Evolutionary conservation across 2,329 filamentous ascomycete species (phyloP), one percentile per base, ranked within the genome.

Genomic region (Trichophyton verrucosum): DNA sequence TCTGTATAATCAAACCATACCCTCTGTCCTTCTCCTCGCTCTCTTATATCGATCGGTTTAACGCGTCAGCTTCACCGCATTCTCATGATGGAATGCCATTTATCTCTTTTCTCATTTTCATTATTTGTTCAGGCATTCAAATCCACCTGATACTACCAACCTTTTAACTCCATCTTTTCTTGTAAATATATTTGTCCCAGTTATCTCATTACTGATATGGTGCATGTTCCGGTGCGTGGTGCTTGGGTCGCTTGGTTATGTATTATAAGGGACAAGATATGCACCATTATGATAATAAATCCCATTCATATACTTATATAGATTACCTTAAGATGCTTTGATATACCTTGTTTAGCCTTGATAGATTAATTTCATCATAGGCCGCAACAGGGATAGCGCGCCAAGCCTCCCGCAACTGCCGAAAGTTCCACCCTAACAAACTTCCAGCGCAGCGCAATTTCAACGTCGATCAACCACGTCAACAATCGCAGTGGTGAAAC

Each of bases 151-250:
- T 24, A 27, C 22, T 7, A 51, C 9, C 9, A 13, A 20, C 3
- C 24, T 20, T 55, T 6, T 38, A 38, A 27, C 51, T 20, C 15
- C 13, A 8, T 24, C 15, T 1, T 24, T 15, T 24, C 8, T 30
- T 55, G 51, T 55, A 55, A 5, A 55, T 36, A 36, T 55, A 17
- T 55, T 55, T 20, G 33, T 61, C 60, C 11, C 51, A 33, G 27
- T 17, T 36, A 13, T 36, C 33, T 15, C 24, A 9, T 53, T 33
- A n/a, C 15, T 11, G 27, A 36, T 9, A 36, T 36, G 51, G 51
- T 36, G 15, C 13, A 55, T 55, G 27, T 36, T 53, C 22, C 22
- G 27, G 40, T 46, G 42, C 15, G 44, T 9, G 44, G 20, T 17
- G 17, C 2, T 22, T 47, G 44, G 44, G 44, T 38, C 17, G 44